These are phyloP conservation scores for Plectosphaerella cucumerina DNA, from an alignment of 2,329 filamentous ascomycete species.

Conservation along the genomic window DNA sequence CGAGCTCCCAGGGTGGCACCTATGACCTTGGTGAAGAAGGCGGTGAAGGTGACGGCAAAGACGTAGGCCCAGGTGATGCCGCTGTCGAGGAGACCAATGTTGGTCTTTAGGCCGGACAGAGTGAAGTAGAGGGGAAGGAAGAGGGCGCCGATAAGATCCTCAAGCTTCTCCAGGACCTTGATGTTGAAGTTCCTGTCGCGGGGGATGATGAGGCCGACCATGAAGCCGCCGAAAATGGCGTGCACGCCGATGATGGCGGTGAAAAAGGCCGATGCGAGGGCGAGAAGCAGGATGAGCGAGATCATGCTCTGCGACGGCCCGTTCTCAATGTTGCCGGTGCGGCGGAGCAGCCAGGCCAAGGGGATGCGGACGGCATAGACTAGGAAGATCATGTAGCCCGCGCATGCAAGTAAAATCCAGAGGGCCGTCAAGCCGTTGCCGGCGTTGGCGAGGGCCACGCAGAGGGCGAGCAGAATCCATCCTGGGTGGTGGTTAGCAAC, in stretches of 20 bases:
- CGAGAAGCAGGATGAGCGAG: slow-evolving; percentile 74
- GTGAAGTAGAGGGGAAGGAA: slow-evolving; percentile 87
- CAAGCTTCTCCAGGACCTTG: slow-evolving; percentile 88
- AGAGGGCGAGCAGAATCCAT: slow-evolving; percentile 89
- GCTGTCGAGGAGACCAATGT: slow-evolving; percentile 70
- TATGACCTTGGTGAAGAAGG: slow-evolving; percentile 72
- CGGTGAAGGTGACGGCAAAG: slow-evolving; percentile 70
- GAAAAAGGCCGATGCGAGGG: slow-evolving; percentile 78
- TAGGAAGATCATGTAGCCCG: slow-evolving; percentile 79
- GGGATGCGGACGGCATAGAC: slow-evolving; percentile 66
- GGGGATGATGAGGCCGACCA: slow-evolving; percentile 84
- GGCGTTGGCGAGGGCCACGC: slow-evolving; percentile 88
- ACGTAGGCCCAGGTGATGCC: slow-evolving; percentile 81
- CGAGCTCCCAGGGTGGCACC: slow-evolving; percentile 71
- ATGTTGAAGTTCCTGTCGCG: slow-evolving; percentile 88
- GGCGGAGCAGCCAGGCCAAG: slow-evolving; percentile 70
- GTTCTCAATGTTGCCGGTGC: slow-evolving; percentile 75
- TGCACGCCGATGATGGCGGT: slow-evolving; percentile 88
- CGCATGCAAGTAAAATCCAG: slow-evolving; percentile 72
- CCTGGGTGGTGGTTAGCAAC: slow-evolving; percentile 75
- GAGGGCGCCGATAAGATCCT: slow-evolving; percentile 79
- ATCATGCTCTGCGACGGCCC: slow-evolving; percentile 85
- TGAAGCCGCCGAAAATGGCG: slow-evolving; percentile 88
- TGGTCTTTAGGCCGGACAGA: slow-evolving; percentile 73
- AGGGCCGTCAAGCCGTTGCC: slow-evolving; percentile 76